Conservation (phyloP, 1,284 basidiomycete species). For the Coniophora puteana region DNA sequence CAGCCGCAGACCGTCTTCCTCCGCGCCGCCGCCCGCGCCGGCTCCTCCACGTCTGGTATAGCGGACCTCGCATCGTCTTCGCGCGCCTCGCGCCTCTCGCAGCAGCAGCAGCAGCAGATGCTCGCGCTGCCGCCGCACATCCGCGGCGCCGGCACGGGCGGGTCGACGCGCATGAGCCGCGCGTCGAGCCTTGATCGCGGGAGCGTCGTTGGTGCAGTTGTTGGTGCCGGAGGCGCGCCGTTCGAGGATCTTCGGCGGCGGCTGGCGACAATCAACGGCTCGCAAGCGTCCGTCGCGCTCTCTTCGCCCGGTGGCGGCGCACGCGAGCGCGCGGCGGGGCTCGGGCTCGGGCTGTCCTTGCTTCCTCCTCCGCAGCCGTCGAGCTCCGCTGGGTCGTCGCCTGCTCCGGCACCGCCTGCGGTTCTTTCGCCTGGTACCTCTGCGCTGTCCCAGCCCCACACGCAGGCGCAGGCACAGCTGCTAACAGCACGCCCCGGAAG, state of each 20-base stretch:
- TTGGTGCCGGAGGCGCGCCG: too few relatives aligned
- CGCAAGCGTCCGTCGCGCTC: slow-evolving; percentile 54
- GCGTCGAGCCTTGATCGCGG: slow-evolving; percentile 42
- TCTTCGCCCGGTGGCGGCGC: slow-evolving; percentile 39
- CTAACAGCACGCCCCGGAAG: slow-evolving; percentile 49
- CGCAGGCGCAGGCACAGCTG: slow-evolving; percentile 33
- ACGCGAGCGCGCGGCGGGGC: slow-evolving; percentile 40
- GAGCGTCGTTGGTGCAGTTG: slow-evolving; percentile 42
- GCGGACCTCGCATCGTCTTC: too few relatives aligned
- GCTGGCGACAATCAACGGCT: slow-evolving; percentile 66
- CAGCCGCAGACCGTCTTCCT: slow-evolving; percentile 96
- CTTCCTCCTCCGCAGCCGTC: neutral
- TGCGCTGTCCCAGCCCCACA: slow-evolving; percentile 22
- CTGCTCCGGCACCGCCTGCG: slow-evolving; percentile 27
- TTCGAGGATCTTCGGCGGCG: slow-evolving; percentile 74
- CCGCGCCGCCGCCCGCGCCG: too few relatives aligned
- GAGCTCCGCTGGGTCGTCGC: neutral
- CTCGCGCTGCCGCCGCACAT: too few relatives aligned
- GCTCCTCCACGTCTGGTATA: slow-evolving; percentile 36
- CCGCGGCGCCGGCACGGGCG: slow-evolving; percentile 30
- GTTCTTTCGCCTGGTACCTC: slow-evolving; percentile 14
- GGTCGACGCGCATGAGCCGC: slow-evolving; percentile 43
- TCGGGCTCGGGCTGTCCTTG: too few relatives aligned
- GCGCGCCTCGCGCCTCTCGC: too few relatives aligned
- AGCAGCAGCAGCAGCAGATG: too few relatives aligned